Evolutionary conservation across 495 filamentous ascomycete genomes (phyloP).

Genomic region (Talaromyces trachyspermus): DNA sequence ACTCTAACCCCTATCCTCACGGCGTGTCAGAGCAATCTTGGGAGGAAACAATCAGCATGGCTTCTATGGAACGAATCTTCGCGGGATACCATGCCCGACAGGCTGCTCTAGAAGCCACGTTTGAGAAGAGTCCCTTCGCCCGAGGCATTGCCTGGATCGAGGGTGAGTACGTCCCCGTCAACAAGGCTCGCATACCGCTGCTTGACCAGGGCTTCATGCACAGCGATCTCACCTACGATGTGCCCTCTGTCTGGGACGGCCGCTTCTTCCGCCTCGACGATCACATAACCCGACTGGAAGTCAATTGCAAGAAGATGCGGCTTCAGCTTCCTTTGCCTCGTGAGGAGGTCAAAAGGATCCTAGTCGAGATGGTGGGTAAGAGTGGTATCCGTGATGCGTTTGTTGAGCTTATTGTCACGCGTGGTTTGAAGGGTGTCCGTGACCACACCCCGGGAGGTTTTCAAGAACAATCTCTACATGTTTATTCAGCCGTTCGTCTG

Average conservation of each 20-base stretch:
- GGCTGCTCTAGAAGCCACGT: constrained; percentile 16
- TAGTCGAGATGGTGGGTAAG: constrained; percentile 27
- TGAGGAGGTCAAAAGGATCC: constrained; percentile 22
- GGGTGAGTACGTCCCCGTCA: constrained; percentile 20
- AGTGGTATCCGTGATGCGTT: constrained; percentile 33
- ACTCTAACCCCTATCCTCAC: no score
- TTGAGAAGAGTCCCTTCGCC: constrained; percentile 24
- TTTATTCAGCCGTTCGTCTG: constrained; percentile 31
- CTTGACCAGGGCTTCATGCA: constrained; percentile 36
- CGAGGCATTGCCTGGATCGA: constrained; percentile 30
- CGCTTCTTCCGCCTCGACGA: constrained; percentile 33
- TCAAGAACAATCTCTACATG: constrained; percentile 27
- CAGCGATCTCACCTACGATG: constrained; percentile 36
- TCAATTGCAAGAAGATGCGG: constrained; percentile 30
- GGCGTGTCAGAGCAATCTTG: no score
- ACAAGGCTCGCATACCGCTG: constrained; percentile 29
- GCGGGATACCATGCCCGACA: constrained; percentile 20
- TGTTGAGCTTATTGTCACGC: constrained; percentile 36
- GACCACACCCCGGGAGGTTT: constrained; percentile 20
- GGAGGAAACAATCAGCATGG: constrained; percentile 17
- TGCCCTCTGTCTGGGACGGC: constrained; percentile 33
- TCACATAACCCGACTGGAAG: constrained; percentile 25
- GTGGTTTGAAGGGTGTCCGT: constrained; percentile 28
- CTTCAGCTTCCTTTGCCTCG: constrained; percentile 24
- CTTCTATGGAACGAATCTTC: constrained; percentile 27